Conservation (phyloP, 139 green algal species). For the Micractinium conductrix region DNA sequence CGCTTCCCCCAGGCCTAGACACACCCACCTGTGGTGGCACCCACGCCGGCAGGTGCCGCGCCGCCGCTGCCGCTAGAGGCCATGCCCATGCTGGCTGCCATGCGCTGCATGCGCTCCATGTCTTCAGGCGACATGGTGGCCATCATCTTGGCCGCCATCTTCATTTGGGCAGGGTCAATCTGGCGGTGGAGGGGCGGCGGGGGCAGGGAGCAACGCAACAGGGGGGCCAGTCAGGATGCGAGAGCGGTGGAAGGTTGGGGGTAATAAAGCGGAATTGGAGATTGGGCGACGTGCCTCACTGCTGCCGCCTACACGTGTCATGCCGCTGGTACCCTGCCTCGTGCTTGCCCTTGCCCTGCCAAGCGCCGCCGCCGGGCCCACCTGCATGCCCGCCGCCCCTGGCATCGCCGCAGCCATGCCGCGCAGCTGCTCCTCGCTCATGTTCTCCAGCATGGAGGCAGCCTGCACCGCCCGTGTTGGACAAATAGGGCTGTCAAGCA, state of each 20-base stretch:
- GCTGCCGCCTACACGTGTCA: neutral
- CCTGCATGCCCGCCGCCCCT: constrained; percentile 30
- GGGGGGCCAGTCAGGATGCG: no score
- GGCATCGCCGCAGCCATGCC: constrained; percentile 41
- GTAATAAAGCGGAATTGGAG: neutral
- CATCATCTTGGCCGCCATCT: constrained; percentile 54
- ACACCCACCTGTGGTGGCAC: neutral
- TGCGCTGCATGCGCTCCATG: constrained; percentile 40
- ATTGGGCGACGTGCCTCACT: neutral
- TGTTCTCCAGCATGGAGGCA: constrained; percentile 42
- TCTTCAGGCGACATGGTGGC: constrained; percentile 43
- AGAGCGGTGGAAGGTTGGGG: no score
- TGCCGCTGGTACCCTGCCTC: no score
- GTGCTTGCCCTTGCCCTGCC: neutral
- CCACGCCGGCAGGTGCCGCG: neutral
- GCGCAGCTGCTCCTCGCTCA: constrained; percentile 47
- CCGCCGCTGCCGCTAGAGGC: neutral
- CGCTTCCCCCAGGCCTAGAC: neutral
- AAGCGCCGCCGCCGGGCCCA: neutral
- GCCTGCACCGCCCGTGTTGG: constrained; percentile 15
- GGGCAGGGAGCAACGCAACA: neutral
- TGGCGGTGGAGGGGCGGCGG: neutral
- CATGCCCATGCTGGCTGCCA: constrained; percentile 34
- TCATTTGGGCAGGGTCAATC: constrained; percentile 40
- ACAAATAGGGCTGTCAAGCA: no score